phyloP scores from a whole-genome alignment of 2,329 filamentous ascomycete genomes.

The Phoma sp. region DNA sequence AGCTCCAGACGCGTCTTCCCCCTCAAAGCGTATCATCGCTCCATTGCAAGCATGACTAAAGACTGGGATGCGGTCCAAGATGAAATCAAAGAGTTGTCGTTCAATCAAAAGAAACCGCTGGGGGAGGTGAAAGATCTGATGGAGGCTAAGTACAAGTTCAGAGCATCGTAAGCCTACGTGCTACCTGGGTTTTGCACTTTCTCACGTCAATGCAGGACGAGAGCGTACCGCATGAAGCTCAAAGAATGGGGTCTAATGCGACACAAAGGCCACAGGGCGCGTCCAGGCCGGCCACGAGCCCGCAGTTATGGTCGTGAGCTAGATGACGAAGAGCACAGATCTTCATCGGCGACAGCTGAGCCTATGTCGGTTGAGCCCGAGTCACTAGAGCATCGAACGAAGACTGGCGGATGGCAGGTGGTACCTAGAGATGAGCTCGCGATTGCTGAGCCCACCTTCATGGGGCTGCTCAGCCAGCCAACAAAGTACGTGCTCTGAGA shows the following conservation, averaged over 20 bases:
- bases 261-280: conserved; percentile 15
- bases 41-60: conserved; percentile 37
- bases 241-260: conserved; percentile 46
- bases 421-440: conserved; percentile 2
- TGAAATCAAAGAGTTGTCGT: conserved; percentile 43
- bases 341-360: conserved; percentile 12
- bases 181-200: neutral
- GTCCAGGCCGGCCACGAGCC: neutral
- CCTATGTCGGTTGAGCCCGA: conserved; percentile 2
- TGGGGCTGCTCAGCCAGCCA: conserved; percentile 16
- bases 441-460: conserved; percentile 17
- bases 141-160: conserved; percentile 42
- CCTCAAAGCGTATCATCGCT: neutral
- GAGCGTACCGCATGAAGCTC: conserved; percentile 47
- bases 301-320: conserved; percentile 1
- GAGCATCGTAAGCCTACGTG: conserved; percentile 38
- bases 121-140: conserved; percentile 44
- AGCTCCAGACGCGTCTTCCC: too few relatives aligned
- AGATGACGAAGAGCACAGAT: conserved; percentile 11
- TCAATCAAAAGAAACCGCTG: conserved; percentile 41
- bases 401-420: conserved; percentile 18
- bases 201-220: conserved; percentile 30
- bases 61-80: conserved; percentile 38
- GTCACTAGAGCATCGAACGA: neutral
- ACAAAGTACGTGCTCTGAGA: conserved; percentile 14